Percentiles rank a stretch among this genome's conserved stretches.
phyloP scores from a whole-genome alignment of 2,329 filamentous ascomycete genomes.

The Didymella exigua region DNA sequence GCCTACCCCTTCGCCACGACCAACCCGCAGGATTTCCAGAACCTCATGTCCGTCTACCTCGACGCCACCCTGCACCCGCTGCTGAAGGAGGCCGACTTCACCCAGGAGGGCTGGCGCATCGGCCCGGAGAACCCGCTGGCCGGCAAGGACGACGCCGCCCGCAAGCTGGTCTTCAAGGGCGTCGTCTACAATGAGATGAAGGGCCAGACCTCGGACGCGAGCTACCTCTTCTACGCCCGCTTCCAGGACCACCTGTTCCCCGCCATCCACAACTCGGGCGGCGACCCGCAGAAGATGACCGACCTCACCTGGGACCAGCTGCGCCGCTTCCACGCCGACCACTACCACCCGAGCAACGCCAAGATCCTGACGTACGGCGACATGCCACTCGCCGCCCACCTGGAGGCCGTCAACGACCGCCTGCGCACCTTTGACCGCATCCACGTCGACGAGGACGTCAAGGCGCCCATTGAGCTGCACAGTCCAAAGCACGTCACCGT shows the following conservation, averaged over 20 bases:
- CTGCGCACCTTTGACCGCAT: slow-evolving; percentile 76
- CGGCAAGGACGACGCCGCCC: slow-evolving; percentile 56
- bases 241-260: slow-evolving; percentile 96
- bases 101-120: slow-evolving; percentile 95
- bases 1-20: slow-evolving; percentile 98
- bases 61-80: slow-evolving; percentile 92
- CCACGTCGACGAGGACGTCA: slow-evolving; percentile 72
- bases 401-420: slow-evolving; percentile 77
- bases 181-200: slow-evolving; percentile 99
- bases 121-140: slow-evolving; percentile 83
- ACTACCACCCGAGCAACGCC: slow-evolving; percentile 97
- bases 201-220: slow-evolving; percentile 96
- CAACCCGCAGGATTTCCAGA: slow-evolving; percentile 92
- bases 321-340: slow-evolving; percentile 83
- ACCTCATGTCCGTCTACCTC: slow-evolving; percentile 94
- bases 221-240: slow-evolving; percentile 92
- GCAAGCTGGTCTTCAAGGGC: slow-evolving; percentile 88
- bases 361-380: slow-evolving; percentile 96
- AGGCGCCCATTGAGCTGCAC: slow-evolving; percentile 73
- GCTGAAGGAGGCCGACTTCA: slow-evolving; percentile 88
- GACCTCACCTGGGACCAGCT: slow-evolving; percentile 92
- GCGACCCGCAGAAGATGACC: slow-evolving; percentile 94
- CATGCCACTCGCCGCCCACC: slow-evolving; percentile 81
- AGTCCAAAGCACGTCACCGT: slow-evolving; percentile 74
- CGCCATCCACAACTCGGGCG: slow-evolving; percentile 93